phyloP scores from a whole-genome alignment of 2,329 filamentous ascomycete genomes.

The Rhytidhysteron rufulum region DNA sequence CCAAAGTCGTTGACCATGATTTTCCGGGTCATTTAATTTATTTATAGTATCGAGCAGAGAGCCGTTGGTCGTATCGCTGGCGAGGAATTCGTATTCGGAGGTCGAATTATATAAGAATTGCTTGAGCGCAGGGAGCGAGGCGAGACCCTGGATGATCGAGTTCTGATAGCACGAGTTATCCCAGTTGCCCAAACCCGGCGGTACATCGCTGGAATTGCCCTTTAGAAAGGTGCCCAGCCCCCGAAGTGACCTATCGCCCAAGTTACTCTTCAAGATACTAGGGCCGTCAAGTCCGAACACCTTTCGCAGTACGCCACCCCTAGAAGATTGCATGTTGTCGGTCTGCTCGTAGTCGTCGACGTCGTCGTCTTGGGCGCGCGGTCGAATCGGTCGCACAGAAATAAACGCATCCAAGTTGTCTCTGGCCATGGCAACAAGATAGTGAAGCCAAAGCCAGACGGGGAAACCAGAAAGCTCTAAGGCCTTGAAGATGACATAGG shows the following conservation, averaged over 20 bases:
- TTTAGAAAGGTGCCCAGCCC: conserved; percentile 16
- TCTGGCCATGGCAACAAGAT: conserved; percentile 55
- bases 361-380: conserved; percentile 43
- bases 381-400: conserved; percentile 56
- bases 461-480: conserved; percentile 28
- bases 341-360: background rate
- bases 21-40: conserved; percentile 65
- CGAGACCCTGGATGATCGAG: conserved; percentile 77
- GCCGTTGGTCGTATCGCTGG: conserved; percentile 44
- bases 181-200: conserved; percentile 75
- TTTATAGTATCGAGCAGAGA: conserved; percentile 63
- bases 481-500: conserved; percentile 25
- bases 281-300: conserved; percentile 37
- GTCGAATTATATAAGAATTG: conserved; percentile 53
- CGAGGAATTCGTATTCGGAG: conserved; percentile 31
- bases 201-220: conserved; percentile 26
- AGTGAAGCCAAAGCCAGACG: conserved; percentile 20
- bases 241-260: conserved; percentile 33
- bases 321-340: conserved; percentile 28
- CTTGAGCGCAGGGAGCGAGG: conserved; percentile 68
- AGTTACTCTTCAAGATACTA: conserved; percentile 33
- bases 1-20: conserved; percentile 76
- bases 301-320: conserved; percentile 33
- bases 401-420: conserved; percentile 55
- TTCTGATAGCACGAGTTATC: conserved; percentile 99